Conservation (phyloP, 2,329 filamentous ascomycete genomes). For the Colletotrichum sp. region DNA sequence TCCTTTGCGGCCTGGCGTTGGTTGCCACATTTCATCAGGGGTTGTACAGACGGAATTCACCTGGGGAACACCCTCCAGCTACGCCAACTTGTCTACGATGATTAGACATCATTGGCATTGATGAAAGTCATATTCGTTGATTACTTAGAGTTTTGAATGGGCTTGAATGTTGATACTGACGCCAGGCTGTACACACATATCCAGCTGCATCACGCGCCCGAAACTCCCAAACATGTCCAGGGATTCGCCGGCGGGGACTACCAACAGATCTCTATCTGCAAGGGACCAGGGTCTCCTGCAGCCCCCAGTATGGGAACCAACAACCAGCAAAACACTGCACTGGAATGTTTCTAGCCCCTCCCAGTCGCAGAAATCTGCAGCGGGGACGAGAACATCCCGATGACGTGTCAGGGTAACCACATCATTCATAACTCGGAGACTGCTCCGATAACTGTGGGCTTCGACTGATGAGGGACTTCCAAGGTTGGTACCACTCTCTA, state of each 20-base stretch:
- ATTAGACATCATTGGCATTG: background rate
- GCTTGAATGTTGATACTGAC: background rate
- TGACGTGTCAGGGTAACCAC: background rate
- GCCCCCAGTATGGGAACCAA: background rate
- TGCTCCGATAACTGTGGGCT: background rate
- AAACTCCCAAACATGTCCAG: background rate
- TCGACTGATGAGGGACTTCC: background rate
- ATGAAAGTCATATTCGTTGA: background rate
- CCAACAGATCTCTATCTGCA: background rate
- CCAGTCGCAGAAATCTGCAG: background rate
- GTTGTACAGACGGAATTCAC: background rate
- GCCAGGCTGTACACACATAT: background rate
- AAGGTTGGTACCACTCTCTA: background rate
- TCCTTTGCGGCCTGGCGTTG: background rate
- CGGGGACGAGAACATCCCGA: background rate
- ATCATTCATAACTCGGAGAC: background rate
- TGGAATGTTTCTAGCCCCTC: background rate
- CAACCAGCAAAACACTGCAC: background rate
- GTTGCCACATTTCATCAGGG: background rate
- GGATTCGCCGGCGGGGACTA: background rate
- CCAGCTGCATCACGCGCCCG: background rate
- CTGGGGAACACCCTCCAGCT: background rate
- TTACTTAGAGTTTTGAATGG: background rate
- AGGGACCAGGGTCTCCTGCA: background rate
- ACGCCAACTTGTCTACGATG: background rate